Percentiles rank a stretch among this genome's conserved stretches.
These are phyloP conservation scores for Sarocladium kiliense DNA, from an alignment of 2,329 filamentous ascomycete genomes.

Conservation along the genomic window DNA sequence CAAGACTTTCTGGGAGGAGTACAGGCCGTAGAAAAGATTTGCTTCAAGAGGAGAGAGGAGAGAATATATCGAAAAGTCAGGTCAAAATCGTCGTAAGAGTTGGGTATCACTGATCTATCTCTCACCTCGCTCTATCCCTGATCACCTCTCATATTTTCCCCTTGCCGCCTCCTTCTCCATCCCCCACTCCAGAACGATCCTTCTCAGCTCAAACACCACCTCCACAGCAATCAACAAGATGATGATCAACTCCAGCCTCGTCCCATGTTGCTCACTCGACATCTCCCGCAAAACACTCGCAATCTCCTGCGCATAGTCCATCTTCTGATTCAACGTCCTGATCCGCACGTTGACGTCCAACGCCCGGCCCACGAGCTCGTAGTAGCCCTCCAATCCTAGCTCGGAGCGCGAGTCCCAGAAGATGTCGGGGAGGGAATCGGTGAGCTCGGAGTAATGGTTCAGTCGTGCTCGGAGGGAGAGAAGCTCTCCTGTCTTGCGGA, in stretches of 20 bases:
- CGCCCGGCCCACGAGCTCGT: slow-evolving; percentile 85
- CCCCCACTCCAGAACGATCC: slow-evolving; percentile 60
- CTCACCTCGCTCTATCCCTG: background rate
- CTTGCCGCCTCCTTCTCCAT: slow-evolving; percentile 10
- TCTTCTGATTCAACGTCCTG: slow-evolving; percentile 88
- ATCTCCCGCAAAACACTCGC: slow-evolving; percentile 83
- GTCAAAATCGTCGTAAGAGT: background rate
- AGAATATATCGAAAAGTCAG: no score
- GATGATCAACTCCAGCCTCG: slow-evolving; percentile 90
- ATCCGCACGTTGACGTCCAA: slow-evolving; percentile 90
- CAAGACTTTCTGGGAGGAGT: no score
- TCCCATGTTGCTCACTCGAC: slow-evolving; percentile 83
- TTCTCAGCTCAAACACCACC: slow-evolving; percentile 78
- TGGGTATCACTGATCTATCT: slow-evolving; percentile 5
- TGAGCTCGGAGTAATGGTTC: slow-evolving; percentile 95
- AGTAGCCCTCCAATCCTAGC: slow-evolving; percentile 87
- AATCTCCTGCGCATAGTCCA: slow-evolving; percentile 97
- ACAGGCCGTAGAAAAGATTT: no score
- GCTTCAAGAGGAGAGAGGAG: no score
- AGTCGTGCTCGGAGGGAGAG: slow-evolving; percentile 84
- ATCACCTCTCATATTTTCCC: background rate
- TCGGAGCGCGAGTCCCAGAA: slow-evolving; percentile 94
- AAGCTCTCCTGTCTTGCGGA: slow-evolving; percentile 90
- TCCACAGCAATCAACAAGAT: slow-evolving; percentile 91
- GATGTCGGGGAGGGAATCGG: slow-evolving; percentile 88